Conservation (phyloP, 2,329 filamentous ascomycete species). For the Achaetomium macrosporum region DNA sequence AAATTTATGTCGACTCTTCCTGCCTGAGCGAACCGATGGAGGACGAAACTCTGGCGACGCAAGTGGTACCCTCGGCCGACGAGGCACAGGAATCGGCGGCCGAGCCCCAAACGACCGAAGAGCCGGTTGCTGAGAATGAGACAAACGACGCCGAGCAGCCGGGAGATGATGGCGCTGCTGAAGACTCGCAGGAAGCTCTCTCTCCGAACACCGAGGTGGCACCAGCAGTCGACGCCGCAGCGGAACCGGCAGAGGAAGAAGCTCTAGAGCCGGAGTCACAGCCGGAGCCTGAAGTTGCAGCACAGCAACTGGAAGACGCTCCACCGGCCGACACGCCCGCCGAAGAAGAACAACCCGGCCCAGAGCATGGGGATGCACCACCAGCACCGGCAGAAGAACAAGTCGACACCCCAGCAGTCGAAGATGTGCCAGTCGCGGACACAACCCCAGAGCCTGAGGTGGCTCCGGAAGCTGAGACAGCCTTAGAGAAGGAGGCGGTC, state of each 20-base stretch:
- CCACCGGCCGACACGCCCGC: not conserved
- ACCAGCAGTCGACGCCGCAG: not conserved
- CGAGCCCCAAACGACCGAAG: not conserved
- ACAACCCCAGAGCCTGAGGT: not conserved
- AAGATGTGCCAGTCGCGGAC: not conserved
- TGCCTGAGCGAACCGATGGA: conserved; percentile 39
- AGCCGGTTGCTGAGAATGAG: not conserved
- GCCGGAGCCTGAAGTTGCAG: not conserved
- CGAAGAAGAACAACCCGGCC: not conserved
- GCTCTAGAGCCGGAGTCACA: not conserved
- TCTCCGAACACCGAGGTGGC: not conserved
- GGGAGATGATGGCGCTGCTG: not conserved
- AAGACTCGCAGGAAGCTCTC: not conserved
- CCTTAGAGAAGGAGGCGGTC: not conserved
- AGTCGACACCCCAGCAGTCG: not conserved
- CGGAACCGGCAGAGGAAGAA: not conserved
- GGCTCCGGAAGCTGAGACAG: not conserved
- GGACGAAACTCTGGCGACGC: conserved; percentile 28
- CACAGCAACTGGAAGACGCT: not conserved
- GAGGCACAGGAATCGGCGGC: conserved; percentile 2
- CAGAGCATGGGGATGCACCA: not conserved
- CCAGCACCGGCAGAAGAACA: not conserved
- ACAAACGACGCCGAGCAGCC: not conserved
- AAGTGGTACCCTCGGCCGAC: conserved; percentile 12
- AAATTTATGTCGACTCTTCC: conserved; percentile 44